Evolutionary conservation across 2,329 filamentous ascomycete genomes (phyloP), one percentile per base, ranked within the genome.

Genomic region (Exophiala dermatitidis): DNA sequence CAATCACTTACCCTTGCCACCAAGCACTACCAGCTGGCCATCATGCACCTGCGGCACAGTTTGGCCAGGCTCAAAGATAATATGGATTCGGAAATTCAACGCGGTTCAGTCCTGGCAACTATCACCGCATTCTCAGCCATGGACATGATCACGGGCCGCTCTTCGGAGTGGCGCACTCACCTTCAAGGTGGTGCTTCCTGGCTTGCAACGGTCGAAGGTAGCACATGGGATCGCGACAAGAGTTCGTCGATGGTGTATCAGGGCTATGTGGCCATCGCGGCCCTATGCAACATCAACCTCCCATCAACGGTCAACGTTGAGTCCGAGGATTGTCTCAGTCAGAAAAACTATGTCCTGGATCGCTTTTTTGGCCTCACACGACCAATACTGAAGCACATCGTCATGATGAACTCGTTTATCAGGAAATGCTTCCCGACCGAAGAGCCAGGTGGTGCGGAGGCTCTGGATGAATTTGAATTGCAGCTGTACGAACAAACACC

Each of bases 391-490:
- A 63, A 64, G 29, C 59, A 59, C 19, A 58, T 66, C 5, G 64
- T 62, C 2, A 50, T 58, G 5, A 61, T 66, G n/a, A 66, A 57
- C 3, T 45, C 55, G 32, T 52, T 66, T n/a, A 62, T 64, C 32
- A 65, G 67, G 5, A 60, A 59, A 1, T 46, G 63, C 2, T 53
- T 55, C 1, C 31, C 45, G 1, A 46, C 62, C 0, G 56, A 48
- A n/a, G n/a, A 29, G 2, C 8, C 30, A 37, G 5, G 36, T 44
- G 26, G 37, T 45, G 1, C 42, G 7, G 56, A 60, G 4, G 59
- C 66, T 5, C 57, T 70, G 3, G 67, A 69, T 49, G 51, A 56
- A 0, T 60, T 70, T 1, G 66, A 70, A 50, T 48, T 67, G 4
- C 64, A 69, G 31, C 59, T 70, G 3, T 67, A 63, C 32, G 45